A percentile compares a stretch with the other conserved stretches of the same genome.
phyloP scores from a whole-genome alignment of 108 stramenopile species.

The Cyclotella baltica region DNA sequence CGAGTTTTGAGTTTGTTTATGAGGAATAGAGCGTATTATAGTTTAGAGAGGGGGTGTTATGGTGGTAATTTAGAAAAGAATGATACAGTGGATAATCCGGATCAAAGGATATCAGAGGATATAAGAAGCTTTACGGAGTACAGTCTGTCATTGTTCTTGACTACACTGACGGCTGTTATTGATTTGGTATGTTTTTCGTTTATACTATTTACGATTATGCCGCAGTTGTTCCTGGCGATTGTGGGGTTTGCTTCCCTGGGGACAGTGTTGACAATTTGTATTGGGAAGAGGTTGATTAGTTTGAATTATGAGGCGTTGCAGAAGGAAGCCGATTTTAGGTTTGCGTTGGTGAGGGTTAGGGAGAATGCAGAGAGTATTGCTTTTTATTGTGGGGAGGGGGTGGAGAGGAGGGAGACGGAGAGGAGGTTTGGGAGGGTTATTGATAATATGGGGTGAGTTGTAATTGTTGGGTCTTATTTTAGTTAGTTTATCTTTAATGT shows the following conservation, averaged over 20 bases:
- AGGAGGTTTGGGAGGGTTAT: constrained; percentile 59
- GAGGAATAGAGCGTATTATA: constrained; percentile 66
- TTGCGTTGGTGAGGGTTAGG: constrained; percentile 71
- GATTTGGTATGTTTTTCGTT: constrained; percentile 71
- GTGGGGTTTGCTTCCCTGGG: constrained; percentile 67
- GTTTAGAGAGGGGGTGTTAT: constrained; percentile 44
- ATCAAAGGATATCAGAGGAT: constrained; percentile 83
- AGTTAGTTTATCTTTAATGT: background rate
- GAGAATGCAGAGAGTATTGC: constrained; percentile 87
- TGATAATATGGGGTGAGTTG: constrained; percentile 53
- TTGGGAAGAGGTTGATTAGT: constrained; percentile 58
- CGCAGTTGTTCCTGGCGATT: constrained; percentile 70
- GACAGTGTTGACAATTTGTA: constrained; percentile 45
- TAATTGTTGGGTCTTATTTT: background rate
- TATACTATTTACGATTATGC: constrained; percentile 73
- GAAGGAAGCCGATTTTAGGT: constrained; percentile 77
- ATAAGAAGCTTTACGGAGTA: constrained; percentile 72
- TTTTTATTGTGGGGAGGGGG: constrained; percentile 71
- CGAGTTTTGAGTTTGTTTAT: constrained; percentile 64
- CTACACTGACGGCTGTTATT: constrained; percentile 67
- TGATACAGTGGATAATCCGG: constrained; percentile 70
- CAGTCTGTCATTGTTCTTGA: constrained; percentile 70
- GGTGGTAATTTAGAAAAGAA: background rate
- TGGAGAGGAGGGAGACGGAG: constrained; percentile 62
- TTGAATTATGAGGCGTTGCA: constrained; percentile 71